Evolutionary conservation across 2,329 filamentous ascomycete species (phyloP), one percentile per base, ranked within the genome.

Genomic region (Sporothrix brasiliensis): DNA sequence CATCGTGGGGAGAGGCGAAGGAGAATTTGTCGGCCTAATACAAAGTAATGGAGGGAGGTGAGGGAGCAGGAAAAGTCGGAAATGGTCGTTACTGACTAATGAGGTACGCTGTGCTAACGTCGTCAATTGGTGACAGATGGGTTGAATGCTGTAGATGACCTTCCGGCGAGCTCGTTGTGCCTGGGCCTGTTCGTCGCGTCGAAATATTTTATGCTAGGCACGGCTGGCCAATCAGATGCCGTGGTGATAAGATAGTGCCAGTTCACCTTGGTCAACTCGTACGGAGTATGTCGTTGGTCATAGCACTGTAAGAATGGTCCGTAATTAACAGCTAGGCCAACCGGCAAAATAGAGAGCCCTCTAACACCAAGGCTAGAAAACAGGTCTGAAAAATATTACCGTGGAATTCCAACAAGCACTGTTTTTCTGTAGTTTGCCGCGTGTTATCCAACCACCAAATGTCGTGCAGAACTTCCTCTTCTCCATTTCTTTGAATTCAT

Each of bases 1-100:
- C 78, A 79, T 79, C 44, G 14, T 39, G 13, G 34, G 13, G 41
- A 30, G 7, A 30, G 27, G n/a, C 14, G 67, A 21, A 10, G 19
- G 30, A 27, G 39, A 5, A 44, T 4, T 4, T 10, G 44, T 50
- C 21, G 44, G 4, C 16, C 7, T 34, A 9, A 68, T 44, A 2
- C 24, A 30, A 30, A 39, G 16, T 21, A 14, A 19, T 13, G 50
- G 7, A 39, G 49, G 19, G 41, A 14, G 4, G n/a, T 11, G 60
- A 44, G 14, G 47, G 21, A 4, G 30, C 21, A 21, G 14, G n/a
- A 14, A 16, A 11, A 14, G 24, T 54, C 4, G 65, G 13, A 47
- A 19, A 2, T 27, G 49, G 21, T 14, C 4, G 47, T 27, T 34
- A 16, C 16, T 6, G n/a, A 7, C 11, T 10, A 6, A 2, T 13